Conservation (phyloP, 257 asterid genomes). For the Catharanthus roseus region DNA sequence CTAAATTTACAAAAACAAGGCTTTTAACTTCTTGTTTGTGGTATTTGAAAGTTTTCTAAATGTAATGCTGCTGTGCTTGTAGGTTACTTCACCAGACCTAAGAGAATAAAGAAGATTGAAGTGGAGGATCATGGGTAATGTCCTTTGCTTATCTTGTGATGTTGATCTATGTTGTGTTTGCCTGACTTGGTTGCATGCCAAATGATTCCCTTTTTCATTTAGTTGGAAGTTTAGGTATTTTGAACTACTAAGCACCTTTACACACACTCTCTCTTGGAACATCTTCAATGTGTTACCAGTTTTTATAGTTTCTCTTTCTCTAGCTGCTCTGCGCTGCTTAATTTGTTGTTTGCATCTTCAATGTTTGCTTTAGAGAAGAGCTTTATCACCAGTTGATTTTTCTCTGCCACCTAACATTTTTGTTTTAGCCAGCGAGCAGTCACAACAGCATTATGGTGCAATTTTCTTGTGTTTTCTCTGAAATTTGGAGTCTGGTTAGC, state of each 20-base stretch:
- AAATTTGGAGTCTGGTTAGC: constrained; percentile 92
- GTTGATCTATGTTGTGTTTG: neutral
- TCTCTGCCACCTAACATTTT: constrained; percentile 19
- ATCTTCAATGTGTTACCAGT: neutral
- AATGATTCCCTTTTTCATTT: neutral
- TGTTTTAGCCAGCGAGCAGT: constrained; percentile 86
- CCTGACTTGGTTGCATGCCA: neutral
- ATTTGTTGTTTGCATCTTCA: neutral
- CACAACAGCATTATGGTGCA: constrained; percentile 93
- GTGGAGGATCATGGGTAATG: constrained; percentile 80
- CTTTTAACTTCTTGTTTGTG: neutral
- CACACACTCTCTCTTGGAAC: too few relatives aligned
- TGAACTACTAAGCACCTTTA: neutral
- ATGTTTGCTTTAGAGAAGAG: neutral
- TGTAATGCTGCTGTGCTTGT: constrained; percentile 22
- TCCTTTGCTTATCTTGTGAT: neutral
- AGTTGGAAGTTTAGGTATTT: neutral
- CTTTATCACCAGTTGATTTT: constrained; percentile 15
- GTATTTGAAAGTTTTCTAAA: neutral
- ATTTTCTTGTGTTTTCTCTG: constrained; percentile 89
- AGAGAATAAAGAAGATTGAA: constrained; percentile 44
- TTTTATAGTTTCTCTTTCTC: neutral
- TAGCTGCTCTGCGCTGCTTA: neutral
- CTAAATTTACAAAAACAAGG: neutral
- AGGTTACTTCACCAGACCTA: constrained; percentile 75